phyloP scores from a whole-genome alignment of 169 alveolate genomes.

The Plasmodium gonderi region DNA sequence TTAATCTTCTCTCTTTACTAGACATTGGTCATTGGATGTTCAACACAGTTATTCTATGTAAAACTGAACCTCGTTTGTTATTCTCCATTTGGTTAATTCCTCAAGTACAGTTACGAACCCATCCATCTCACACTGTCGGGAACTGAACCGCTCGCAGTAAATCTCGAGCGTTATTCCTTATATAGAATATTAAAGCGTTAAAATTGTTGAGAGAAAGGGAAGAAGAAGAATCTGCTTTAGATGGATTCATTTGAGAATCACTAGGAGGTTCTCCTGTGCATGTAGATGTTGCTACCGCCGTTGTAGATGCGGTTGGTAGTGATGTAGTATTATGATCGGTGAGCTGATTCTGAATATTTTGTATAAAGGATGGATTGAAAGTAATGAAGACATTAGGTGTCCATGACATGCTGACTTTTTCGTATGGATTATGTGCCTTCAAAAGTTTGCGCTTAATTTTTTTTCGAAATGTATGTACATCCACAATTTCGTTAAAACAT shows the following conservation, averaged over 20 bases:
- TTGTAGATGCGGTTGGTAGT: too few relatives aligned
- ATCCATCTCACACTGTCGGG: slow-evolving; percentile 4
- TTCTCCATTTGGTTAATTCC: too few relatives aligned
- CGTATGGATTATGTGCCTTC: not conserved
- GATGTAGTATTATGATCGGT: too few relatives aligned
- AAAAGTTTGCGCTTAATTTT: slow-evolving; percentile 9
- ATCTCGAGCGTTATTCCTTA: slow-evolving; percentile 33
- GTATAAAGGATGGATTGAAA: not conserved
- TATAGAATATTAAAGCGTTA: slow-evolving; percentile 14
- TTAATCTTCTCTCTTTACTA: too few relatives aligned
- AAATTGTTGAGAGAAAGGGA: slow-evolving; percentile 22
- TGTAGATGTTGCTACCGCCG: too few relatives aligned
- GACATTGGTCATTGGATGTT: too few relatives aligned
- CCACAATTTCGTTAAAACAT: slow-evolving; percentile 9
- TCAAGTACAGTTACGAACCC: too few relatives aligned
- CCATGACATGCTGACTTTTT: slow-evolving; percentile 32
- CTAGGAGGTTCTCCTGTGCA: not conserved
- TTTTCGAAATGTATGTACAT: slow-evolving; percentile 6
- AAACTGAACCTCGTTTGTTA: too few relatives aligned
- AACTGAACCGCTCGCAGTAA: slow-evolving; percentile 13
- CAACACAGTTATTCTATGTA: too few relatives aligned
- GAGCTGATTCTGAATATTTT: not conserved
- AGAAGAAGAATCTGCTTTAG: not conserved
- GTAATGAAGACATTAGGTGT: slow-evolving; percentile 20
- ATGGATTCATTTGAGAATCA: not conserved